A percentile compares a stretch with the other conserved stretches of the same genome.
phyloP scores from a whole-genome alignment of 1,139 yeast species.

The Meyerozyma sp. region DNA sequence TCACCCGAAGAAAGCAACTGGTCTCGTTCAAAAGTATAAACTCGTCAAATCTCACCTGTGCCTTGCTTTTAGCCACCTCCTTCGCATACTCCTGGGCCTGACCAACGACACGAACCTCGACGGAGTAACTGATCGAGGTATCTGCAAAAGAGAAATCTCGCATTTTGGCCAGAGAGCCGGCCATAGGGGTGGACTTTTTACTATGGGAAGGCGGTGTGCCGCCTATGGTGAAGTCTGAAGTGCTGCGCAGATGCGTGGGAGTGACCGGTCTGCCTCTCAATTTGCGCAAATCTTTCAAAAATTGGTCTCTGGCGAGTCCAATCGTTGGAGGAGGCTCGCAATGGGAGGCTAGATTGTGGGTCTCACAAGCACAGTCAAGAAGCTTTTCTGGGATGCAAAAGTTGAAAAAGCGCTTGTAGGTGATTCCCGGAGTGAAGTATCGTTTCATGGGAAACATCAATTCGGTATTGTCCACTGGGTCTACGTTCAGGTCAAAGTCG shows the following conservation, averaged over 20 bases:
- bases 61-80: background rate
- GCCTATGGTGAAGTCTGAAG: background rate
- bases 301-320: slow-evolving; percentile 9
- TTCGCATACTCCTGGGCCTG: slow-evolving; percentile 7
- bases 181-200: background rate
- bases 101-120: slow-evolving; percentile 11
- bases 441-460: slow-evolving; percentile 7
- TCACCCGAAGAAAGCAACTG: slow-evolving; percentile 17
- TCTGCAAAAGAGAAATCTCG: slow-evolving; percentile 10
- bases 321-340: slow-evolving; percentile 17
- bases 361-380: slow-evolving; percentile 18
- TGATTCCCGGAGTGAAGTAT: slow-evolving; percentile 6
- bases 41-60: slow-evolving; percentile 10
- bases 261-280: slow-evolving; percentile 3
- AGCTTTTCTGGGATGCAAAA: slow-evolving; percentile 17
- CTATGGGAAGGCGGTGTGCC: background rate
- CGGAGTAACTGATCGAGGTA: slow-evolving; percentile 11
- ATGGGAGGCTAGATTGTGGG: slow-evolving; percentile 15
- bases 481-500: slow-evolving; percentile 14
- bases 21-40: slow-evolving; percentile 19
- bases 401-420: slow-evolving; percentile 16
- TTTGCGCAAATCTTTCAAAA: slow-evolving; percentile 8
- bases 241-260: slow-evolving; percentile 1
- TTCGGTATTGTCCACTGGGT: slow-evolving; percentile 24
- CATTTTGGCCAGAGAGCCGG: slow-evolving; percentile 1